phyloP scores from a whole-genome alignment of 1,284 basidiomycete genomes.

The Sanguinoderma infundibulare region DNA sequence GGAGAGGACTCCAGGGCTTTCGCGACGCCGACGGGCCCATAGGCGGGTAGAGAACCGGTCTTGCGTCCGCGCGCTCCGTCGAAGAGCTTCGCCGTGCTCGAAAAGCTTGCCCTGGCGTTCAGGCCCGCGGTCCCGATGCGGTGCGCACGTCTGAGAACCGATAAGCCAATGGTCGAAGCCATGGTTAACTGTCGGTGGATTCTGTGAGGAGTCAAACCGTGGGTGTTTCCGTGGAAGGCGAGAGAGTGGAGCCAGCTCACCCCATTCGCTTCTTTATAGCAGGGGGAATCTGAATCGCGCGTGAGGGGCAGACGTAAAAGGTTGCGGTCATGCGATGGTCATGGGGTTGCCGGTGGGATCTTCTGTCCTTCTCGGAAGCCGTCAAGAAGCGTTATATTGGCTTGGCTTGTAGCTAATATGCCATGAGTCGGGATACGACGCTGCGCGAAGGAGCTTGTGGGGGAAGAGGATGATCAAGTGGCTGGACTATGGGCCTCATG shows the following conservation, averaged over 20 bases:
- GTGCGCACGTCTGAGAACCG: background rate
- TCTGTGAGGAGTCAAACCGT: background rate
- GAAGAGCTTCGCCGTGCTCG: slow-evolving; percentile 17
- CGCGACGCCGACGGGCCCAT: slow-evolving; percentile 63
- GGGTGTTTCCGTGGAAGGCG: background rate
- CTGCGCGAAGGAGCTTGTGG: background rate
- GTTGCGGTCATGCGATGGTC: slow-evolving; percentile 23
- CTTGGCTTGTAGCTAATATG: background rate
- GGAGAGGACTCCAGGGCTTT: slow-evolving; percentile 54
- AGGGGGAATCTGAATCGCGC: background rate
- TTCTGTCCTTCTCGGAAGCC: background rate
- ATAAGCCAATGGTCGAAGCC: slow-evolving; percentile 3
- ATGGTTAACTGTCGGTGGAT: background rate
- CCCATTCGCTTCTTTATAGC: slow-evolving; percentile 10
- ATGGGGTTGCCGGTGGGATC: slow-evolving; percentile 15
- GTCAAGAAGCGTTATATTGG: background rate
- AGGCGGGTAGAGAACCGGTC: slow-evolving; percentile 44
- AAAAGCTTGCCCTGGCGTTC: slow-evolving; percentile 9
- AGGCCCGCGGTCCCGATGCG: background rate
- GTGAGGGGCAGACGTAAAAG: slow-evolving; percentile 5
- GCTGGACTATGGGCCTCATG: too few relatives aligned
- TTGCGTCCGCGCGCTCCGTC: slow-evolving; percentile 31
- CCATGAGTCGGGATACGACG: background rate
- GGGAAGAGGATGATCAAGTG: background rate
- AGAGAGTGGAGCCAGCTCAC: background rate